Percentiles rank a stretch among this genome's conserved stretches.
Evolutionary conservation across 2,329 filamentous ascomycete species (phyloP).

Genomic region (Raffaelea ambrosiae): DNA sequence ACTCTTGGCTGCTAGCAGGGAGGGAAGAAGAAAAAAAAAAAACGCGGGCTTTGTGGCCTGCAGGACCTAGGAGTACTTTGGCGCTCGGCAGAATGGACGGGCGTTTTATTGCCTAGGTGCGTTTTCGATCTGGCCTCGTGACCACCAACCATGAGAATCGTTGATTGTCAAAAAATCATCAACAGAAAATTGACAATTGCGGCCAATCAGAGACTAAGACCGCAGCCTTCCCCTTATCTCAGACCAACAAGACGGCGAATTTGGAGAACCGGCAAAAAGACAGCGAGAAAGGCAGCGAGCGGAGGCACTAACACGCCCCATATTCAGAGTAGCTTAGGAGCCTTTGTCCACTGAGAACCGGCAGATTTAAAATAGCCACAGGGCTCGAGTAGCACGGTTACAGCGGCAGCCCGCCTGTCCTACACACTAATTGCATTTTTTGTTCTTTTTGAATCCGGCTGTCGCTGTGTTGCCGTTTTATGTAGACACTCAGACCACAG

Average conservation of each 20-base stretch:
- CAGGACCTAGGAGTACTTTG: no score
- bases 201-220: constrained; percentile 27
- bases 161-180: constrained; percentile 25
- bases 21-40: not conserved
- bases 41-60: not conserved
- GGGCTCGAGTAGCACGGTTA: no score
- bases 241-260: constrained; percentile 24
- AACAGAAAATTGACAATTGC: constrained; percentile 27
- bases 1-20: no score
- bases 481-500: no score
- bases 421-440: no score
- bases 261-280: constrained; percentile 2
- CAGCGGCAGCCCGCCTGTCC: no score
- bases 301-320: not conserved
- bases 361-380: no score
- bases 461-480: no score
- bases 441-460: no score
- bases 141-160: constrained; percentile 2
- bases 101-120: not conserved
- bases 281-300: constrained; percentile 12
- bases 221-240: constrained; percentile 30
- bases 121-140: constrained; percentile 5
- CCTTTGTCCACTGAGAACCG: no score
- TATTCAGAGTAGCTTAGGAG: no score
- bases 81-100: constrained; percentile 3